Percentiles rank a stretch among this genome's conserved stretches.
phyloP scores from a whole-genome alignment of 371 early-diverging fungal genomes.

The Mortierella sp. region DNA sequence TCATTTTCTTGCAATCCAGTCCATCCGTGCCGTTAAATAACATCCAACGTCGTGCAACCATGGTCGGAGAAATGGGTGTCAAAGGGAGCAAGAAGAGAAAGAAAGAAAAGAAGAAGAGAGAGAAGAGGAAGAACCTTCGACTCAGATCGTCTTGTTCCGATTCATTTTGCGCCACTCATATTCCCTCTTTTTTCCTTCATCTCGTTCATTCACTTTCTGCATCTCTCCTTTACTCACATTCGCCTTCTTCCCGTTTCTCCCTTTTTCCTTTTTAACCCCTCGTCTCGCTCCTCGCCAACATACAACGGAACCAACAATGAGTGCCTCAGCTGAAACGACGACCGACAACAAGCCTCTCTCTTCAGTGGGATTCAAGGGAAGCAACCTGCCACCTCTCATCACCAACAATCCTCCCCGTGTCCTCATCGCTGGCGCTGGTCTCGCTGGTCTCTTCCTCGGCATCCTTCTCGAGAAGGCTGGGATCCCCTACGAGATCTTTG shows the following conservation, averaged over 20 bases:
- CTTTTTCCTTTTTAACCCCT: not conserved
- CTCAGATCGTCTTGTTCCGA: not conserved
- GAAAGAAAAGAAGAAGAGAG: not conserved
- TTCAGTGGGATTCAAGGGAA: not conserved
- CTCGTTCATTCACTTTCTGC: not conserved
- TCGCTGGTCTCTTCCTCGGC: conserved; percentile 15
- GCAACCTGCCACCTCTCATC: not conserved
- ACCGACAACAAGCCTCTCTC: not conserved
- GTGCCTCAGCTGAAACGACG: not conserved
- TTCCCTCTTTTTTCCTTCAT: not conserved
- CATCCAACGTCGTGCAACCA: not conserved
- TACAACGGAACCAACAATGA: not conserved
- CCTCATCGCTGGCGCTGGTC: conserved; percentile 13
- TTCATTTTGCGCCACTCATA: no score
- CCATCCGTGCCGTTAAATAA: not conserved
- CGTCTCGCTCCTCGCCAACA: no score
- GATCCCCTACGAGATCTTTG: conserved; percentile 16
- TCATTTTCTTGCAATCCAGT: not conserved
- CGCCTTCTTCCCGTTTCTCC: not conserved
- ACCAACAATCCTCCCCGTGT: not conserved
- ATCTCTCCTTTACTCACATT: not conserved
- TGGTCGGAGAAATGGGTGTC: not conserved
- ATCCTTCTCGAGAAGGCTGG: conserved; percentile 15
- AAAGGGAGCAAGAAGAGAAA: no score
- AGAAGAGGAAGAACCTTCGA: not conserved